phyloP scores from a whole-genome alignment of 2,329 filamentous ascomycete genomes.

The Claviceps fusiformis region DNA sequence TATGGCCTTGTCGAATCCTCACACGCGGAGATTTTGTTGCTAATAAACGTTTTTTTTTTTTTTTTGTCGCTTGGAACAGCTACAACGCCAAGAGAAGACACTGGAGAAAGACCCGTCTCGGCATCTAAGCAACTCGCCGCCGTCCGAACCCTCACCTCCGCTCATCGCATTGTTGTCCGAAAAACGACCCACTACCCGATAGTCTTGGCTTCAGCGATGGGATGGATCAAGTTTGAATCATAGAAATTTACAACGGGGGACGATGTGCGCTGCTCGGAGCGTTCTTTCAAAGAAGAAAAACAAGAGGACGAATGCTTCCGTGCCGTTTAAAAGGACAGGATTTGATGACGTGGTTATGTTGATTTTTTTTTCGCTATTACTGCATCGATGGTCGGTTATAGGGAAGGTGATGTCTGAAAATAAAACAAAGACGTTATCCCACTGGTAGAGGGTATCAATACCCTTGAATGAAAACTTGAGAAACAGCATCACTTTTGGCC shows the following conservation, averaged over 20 bases:
- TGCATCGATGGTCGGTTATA: constrained; percentile 35
- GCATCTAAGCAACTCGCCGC: constrained; percentile 64
- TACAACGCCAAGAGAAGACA: constrained; percentile 99
- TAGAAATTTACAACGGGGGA: not conserved
- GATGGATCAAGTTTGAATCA: constrained; percentile 1
- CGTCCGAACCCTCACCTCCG: not conserved
- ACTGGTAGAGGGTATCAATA: not conserved
- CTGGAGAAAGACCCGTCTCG: constrained; percentile 99
- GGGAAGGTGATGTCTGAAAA: constrained; percentile 26
- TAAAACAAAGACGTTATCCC: constrained; percentile 20
- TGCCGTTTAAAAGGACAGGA: constrained; percentile 14
- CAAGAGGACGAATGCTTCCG: constrained; percentile 7
- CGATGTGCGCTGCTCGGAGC: constrained; percentile 12
- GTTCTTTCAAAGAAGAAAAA: not conserved
- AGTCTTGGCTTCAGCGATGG: constrained; percentile 17
- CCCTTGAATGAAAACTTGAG: not conserved
- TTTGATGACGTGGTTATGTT: constrained; percentile 20
- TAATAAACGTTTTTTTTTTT: constrained; percentile 6
- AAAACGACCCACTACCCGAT: constrained; percentile 3
- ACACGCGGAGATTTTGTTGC: not conserved
- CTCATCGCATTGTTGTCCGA: constrained; percentile 2
- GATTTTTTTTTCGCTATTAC: constrained; percentile 23
- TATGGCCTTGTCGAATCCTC: not conserved
- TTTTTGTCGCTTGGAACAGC: constrained; percentile 46
- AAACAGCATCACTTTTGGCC: not conserved